Conservation (phyloP, 305 asterid species). For the Fraxinus latifolia region DNA sequence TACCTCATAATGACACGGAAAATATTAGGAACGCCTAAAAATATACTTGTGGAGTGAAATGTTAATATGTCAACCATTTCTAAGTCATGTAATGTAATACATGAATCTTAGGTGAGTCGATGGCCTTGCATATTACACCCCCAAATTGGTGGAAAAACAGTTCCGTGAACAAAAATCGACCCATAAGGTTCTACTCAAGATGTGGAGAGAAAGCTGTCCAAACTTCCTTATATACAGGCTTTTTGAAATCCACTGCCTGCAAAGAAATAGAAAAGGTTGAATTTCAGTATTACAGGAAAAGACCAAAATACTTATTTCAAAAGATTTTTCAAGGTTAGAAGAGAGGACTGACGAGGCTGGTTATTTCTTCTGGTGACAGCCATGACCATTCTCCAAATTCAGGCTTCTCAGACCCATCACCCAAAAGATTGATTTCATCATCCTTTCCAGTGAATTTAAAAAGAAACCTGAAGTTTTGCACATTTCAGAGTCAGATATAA, state of each 20-base stretch:
- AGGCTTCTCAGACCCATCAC: constrained; percentile 86
- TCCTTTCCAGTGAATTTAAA: constrained; percentile 77
- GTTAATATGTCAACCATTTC: background rate
- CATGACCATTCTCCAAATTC: constrained; percentile 96
- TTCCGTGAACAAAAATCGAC: background rate
- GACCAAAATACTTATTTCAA: background rate
- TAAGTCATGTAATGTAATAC: background rate
- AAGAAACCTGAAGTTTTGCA: constrained; percentile 54
- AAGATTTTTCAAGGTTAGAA: constrained; percentile 7
- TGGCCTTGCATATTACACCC: background rate
- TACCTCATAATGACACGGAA: background rate
- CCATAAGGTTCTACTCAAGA: constrained; percentile 40
- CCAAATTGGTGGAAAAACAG: background rate
- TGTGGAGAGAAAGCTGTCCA: constrained; percentile 55
- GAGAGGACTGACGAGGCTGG: constrained; percentile 49
- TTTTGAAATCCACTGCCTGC: constrained; percentile 95
- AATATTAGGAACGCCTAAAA: background rate
- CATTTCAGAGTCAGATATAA: background rate
- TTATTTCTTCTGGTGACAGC: constrained; percentile 71
- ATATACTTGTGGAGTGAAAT: background rate
- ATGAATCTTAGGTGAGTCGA: background rate
- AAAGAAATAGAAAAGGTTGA: constrained; percentile 13
- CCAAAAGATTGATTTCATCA: constrained; percentile 83
- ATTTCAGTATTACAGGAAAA: background rate
- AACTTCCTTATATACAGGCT: constrained; percentile 79